Base-by-base conservation (phyloP, 2,329 filamentous ascomycete species). In the Aspergillus sojae region DNA sequence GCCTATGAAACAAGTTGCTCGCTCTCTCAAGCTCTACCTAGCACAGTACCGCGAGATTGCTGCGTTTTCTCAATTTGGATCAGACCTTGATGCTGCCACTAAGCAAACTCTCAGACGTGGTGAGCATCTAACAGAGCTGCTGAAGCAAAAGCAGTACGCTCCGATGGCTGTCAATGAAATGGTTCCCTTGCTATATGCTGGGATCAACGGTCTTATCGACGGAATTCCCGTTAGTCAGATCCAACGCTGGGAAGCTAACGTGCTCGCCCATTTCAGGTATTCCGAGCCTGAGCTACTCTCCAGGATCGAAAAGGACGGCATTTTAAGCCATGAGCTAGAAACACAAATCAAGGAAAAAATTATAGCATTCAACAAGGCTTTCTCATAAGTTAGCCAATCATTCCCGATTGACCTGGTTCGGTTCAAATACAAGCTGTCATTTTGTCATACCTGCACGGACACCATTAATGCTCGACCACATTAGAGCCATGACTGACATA, bases 1-100 rank as follows among this genome's bases (percentile, higher is more conserved):
- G 92, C 94, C 95, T 85, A 99, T 99, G 95, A 99, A 99, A 90
- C 95, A 99, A 88, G 95, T 99, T 77, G 95, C 95, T 79, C 95
- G 95, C 89, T 98, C 94, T 74, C 88, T 99, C 80, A 99, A 99
- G 90, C 93, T 99, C 76, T 99, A 98, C 93, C 92, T 99, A 91
- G 95, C 95, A 77, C 95, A 99, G 87, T 99, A 99, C 90, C 95
- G 95, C 95, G 95, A 99, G 85, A 95, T 99, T 69, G 95, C 95
- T 78, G 95, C 95, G 75, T 99, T 99, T 85, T 94, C 95, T 76
- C 95, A 98, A 86, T 99, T 99, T 89, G 95, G 95, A 91, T 99
- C 95, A 80, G 95, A 99, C 88, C 87, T 98, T 74, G 95, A 99
- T 86, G 95, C 95, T 75, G 89, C 95, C 74, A 99, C 95, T 83